Percentiles rank a stretch among this genome's conserved stretches.
Evolutionary conservation across 805 yeast species (phyloP).

Genomic region (Kuraishia cidri): DNA sequence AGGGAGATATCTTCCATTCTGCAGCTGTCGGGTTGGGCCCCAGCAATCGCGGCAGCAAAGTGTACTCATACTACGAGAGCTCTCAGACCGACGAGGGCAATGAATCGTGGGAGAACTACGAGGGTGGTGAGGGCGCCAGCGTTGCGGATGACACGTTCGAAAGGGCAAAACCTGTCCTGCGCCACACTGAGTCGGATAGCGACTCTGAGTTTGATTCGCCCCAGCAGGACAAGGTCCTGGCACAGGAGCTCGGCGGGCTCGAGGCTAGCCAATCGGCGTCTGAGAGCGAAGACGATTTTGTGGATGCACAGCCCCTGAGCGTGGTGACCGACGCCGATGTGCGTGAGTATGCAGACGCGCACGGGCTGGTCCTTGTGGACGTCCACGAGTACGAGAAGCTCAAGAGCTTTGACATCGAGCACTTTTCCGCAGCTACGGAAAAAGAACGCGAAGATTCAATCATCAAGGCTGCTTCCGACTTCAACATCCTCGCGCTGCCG

Average conservation of each 20-base stretch:
- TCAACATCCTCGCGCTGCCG: slow-evolving; percentile 16
- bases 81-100: slow-evolving; percentile 1
- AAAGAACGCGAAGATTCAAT: no score
- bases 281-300: not conserved
- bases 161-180: not conserved
- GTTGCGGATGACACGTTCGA: no score
- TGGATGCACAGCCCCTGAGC: no score
- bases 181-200: not conserved
- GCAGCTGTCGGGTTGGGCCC: no score
- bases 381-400: slow-evolving; percentile 9
- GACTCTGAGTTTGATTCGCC: not conserved
- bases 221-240: not conserved
- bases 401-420: not conserved
- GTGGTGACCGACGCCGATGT: not conserved
- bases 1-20: no score
- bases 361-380: slow-evolving; percentile 15
- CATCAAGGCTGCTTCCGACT: slow-evolving; percentile 13
- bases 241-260: not conserved
- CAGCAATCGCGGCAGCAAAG: no score
- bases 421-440: slow-evolving; percentile 4
- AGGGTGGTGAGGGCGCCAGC: not conserved
- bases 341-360: slow-evolving; percentile 1
- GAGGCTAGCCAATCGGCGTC: no score
- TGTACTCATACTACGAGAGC: no score
- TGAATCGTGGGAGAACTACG: slow-evolving; percentile 2